Percentiles rank a stretch among this genome's conserved stretches.
phyloP scores from a whole-genome alignment of 176 grass and related monocot genomes.

The Pharus latifolius region DNA sequence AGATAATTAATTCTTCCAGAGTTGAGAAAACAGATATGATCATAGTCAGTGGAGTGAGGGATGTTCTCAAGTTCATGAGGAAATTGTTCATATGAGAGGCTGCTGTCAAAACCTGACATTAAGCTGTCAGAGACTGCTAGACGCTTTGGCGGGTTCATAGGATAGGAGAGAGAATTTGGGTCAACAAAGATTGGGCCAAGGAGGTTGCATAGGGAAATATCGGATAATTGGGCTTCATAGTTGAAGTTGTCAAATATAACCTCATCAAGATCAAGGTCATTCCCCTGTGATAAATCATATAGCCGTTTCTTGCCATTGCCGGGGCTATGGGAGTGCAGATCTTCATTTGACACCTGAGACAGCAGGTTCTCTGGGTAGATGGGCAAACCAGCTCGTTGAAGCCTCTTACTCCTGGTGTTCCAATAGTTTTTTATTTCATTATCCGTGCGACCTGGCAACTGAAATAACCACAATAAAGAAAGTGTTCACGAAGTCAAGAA shows the following conservation, averaged over 20 bases:
- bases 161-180: not conserved
- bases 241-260: conserved; percentile 22
- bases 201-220: not conserved
- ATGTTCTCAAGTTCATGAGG: not conserved
- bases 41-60: not conserved
- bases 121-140: not conserved
- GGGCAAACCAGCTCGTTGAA: conserved; percentile 22
- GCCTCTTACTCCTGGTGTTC: conserved; percentile 63
- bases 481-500: not conserved
- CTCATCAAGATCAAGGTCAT: not conserved
- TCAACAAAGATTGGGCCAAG: not conserved
- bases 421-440: conserved; percentile 85
- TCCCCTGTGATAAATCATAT: conserved; percentile 14
- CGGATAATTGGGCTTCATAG: not conserved
- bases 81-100: not conserved
- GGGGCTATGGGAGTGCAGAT: conserved; percentile 2
- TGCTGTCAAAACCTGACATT: not conserved
- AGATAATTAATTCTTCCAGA: not conserved
- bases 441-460: conserved; percentile 71
- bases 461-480: conserved; percentile 20
- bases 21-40: too few relatives aligned
- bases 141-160: not conserved
- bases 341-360: conserved; percentile 26
- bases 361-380: conserved; percentile 39
- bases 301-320: conserved; percentile 19